phyloP scores from a whole-genome alignment of 2,329 filamentous ascomycete genomes.

The Boeremia exigua region DNA sequence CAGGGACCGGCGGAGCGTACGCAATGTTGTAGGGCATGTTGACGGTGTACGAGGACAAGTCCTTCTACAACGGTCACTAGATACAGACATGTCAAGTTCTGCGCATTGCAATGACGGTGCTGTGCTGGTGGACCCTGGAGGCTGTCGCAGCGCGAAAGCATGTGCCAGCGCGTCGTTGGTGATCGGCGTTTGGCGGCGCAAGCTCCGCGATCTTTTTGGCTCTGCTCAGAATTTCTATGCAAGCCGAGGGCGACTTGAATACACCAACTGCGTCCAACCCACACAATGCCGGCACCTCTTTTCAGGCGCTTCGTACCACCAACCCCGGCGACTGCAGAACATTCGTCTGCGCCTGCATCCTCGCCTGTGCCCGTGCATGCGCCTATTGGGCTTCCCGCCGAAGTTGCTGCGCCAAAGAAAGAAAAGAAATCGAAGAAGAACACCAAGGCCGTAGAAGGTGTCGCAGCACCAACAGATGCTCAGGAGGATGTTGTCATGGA shows the following conservation, averaged over 20 bases:
- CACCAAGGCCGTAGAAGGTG: background rate
- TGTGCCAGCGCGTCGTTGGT: constrained; percentile 23
- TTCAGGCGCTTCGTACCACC: constrained; percentile 57
- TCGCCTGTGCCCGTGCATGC: background rate
- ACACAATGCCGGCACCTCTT: constrained; percentile 54
- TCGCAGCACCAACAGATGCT: background rate
- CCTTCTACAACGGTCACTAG: constrained; percentile 22
- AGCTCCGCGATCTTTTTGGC: constrained; percentile 19
- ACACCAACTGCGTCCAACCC: constrained; percentile 1
- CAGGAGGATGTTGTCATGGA: constrained; percentile 17
- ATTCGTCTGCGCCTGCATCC: constrained; percentile 4
- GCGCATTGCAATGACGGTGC: no score
- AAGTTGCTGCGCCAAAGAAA: constrained; percentile 5
- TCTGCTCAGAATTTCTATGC: constrained; percentile 13
- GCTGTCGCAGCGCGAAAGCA: constrained; percentile 11
- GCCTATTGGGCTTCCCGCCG: background rate
- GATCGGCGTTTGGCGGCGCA: constrained; percentile 32
- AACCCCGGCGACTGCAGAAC: constrained; percentile 24
- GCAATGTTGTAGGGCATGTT: constrained; percentile 74
- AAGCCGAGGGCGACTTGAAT: background rate
- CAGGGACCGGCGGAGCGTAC: constrained; percentile 50
- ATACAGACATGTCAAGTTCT: constrained; percentile 32
- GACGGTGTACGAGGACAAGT: constrained; percentile 24
- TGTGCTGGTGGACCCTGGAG: background rate
- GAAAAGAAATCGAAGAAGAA: constrained; percentile 39